These are phyloP conservation scores for Candida dubliniensis DNA, from an alignment of 1,139 yeast genomes.

Conservation along the genomic window DNA sequence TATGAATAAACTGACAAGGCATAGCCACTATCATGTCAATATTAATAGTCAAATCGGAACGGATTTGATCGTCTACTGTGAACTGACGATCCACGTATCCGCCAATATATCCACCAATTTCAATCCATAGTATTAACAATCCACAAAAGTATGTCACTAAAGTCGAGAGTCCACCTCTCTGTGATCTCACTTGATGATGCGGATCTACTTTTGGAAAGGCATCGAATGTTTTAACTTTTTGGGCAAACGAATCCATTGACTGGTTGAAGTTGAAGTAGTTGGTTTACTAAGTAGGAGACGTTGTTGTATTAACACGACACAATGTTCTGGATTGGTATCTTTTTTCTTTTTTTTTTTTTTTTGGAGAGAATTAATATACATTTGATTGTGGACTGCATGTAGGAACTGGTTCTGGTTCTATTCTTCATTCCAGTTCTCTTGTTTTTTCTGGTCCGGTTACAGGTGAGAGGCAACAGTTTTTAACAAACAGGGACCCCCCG, in stretches of 20 bases:
- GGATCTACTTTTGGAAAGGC: slow-evolving; percentile 89
- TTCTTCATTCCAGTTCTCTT: too few relatives aligned
- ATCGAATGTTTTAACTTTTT: slow-evolving; percentile 65
- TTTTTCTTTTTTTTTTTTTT: neutral
- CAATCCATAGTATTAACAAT: slow-evolving; percentile 77
- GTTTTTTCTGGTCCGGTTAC: too few relatives aligned
- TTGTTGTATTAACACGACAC: neutral
- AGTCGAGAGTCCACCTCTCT: slow-evolving; percentile 78
- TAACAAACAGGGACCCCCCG: too few relatives aligned
- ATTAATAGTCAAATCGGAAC: slow-evolving; percentile 65
- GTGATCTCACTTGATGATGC: slow-evolving; percentile 70
- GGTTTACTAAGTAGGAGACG: neutral
- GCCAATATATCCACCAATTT: slow-evolving; percentile 80
- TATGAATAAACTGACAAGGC: slow-evolving; percentile 77
- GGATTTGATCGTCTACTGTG: slow-evolving; percentile 64
- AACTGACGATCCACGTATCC: slow-evolving; percentile 82
- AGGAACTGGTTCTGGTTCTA: too few relatives aligned
- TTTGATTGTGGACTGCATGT: too few relatives aligned
- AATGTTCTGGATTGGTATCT: neutral
- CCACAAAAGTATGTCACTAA: slow-evolving; percentile 59
- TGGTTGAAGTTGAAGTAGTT: neutral
- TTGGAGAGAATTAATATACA: neutral
- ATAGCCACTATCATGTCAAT: slow-evolving; percentile 78
- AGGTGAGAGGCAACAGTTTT: too few relatives aligned
- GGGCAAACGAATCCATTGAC: slow-evolving; percentile 38